Evolutionary conservation across 2,329 filamentous ascomycete genomes (phyloP).

Genomic region (Diaporthe vexans): DNA sequence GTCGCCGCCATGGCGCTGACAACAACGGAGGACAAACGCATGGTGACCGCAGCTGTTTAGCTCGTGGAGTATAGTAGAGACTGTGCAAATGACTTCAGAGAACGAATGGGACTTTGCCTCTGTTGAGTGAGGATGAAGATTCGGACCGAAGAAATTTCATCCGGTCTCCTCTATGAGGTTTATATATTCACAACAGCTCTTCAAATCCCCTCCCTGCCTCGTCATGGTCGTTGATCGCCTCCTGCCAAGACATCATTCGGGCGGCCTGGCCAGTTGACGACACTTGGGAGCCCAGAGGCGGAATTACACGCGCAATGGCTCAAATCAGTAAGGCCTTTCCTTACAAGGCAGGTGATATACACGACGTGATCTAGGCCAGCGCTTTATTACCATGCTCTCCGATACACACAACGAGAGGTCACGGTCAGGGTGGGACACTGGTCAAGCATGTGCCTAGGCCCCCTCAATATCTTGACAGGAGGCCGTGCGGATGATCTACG

Average conservation of each 20-base stretch:
- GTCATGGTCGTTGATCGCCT: conserved; percentile 7
- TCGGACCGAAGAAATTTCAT: not conserved
- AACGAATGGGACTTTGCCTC: conserved; percentile 19
- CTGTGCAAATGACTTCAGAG: conserved; percentile 1
- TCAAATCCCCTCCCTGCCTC: not conserved
- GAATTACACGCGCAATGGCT: conserved; percentile 5
- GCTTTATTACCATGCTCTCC: conserved; percentile 2
- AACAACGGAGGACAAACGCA: conserved; percentile 47
- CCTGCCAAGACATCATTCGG: conserved; percentile 26
- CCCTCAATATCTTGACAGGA: conserved; percentile 6
- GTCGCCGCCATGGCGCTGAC: conserved; percentile 44
- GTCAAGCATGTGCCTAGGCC: conserved; percentile 19
- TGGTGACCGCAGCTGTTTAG: conserved; percentile 34
- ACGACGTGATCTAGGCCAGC: not conserved
- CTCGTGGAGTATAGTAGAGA: conserved; percentile 2
- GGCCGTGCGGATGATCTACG: conserved; percentile 17
- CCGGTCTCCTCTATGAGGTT: not conserved
- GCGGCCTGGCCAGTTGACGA: conserved; percentile 25
- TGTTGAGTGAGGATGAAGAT: conserved; percentile 27
- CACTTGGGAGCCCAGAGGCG: conserved; percentile 21
- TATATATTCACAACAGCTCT: conserved; percentile 18
- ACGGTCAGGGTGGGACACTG: not conserved
- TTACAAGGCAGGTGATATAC: conserved; percentile 26
- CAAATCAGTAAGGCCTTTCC: conserved; percentile 16
- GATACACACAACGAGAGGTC: not conserved